Evolutionary conservation across 2,329 filamentous ascomycete species (phyloP).

Genomic region (Fusarium sp.): DNA sequence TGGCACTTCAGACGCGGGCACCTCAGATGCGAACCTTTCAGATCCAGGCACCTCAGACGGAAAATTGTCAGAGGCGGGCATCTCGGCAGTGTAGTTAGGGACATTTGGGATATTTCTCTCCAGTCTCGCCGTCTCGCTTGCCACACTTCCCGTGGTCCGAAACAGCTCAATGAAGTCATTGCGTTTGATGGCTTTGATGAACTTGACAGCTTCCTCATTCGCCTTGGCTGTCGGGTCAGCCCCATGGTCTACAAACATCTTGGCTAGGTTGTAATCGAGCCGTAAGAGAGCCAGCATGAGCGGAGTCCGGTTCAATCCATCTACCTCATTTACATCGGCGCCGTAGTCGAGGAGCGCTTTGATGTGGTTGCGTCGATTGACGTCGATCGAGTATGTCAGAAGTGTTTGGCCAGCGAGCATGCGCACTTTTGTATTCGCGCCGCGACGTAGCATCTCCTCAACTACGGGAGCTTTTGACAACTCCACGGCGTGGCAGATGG

Average conservation of each 20-base stretch:
- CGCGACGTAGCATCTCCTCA: conserved; percentile 1
- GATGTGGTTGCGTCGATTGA: conserved; percentile 2
- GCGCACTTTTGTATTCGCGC: conserved; percentile 6
- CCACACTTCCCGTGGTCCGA: neutral
- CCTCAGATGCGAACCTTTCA: too few relatives aligned
- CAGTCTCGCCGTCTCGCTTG: neutral
- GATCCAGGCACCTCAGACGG: too few relatives aligned
- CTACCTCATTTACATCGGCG: conserved; percentile 7
- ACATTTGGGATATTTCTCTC: accelerated
- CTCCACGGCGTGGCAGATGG: conserved; percentile 22
- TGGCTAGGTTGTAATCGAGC: conserved; percentile 16
- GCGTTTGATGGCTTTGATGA: conserved; percentile 7
- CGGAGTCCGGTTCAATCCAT: conserved; percentile 19
- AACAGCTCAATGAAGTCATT: conserved; percentile 5
- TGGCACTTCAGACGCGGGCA: neutral
- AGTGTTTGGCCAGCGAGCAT: conserved; percentile 17
- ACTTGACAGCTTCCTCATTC: conserved; percentile 12
- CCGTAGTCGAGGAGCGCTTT: neutral
- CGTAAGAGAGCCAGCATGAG: neutral
- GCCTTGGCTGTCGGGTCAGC: neutral
- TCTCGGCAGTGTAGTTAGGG: too few relatives aligned
- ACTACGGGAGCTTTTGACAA: neutral
- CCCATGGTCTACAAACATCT: conserved; percentile 1
- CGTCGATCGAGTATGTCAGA: conserved; percentile 19
- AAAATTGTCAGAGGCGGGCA: neutral